phyloP scores from a whole-genome alignment of 257 asterid genomes.

The Solanum medicagineum region DNA sequence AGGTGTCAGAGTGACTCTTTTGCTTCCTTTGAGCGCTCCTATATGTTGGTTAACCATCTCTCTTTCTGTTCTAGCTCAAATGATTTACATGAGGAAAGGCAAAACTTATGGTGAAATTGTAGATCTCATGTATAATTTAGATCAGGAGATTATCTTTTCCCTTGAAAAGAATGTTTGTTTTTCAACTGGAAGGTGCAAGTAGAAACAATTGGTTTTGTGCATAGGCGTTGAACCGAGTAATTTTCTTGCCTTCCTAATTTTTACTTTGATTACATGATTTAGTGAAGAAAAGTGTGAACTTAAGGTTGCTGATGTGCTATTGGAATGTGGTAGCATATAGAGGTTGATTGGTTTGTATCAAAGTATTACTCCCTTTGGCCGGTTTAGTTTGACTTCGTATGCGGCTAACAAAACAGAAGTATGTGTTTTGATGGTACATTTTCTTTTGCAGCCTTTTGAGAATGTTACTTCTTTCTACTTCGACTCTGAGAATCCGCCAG shows the following conservation, averaged over 20 bases:
- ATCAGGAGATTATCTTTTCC: background rate
- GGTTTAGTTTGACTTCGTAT: background rate
- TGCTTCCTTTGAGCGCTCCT: too few species aligned
- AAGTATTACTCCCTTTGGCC: background rate
- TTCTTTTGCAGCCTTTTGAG: slow-evolving; percentile 6
- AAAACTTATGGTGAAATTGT: background rate
- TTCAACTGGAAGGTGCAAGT: background rate
- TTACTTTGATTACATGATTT: background rate
- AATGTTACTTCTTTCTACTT: background rate
- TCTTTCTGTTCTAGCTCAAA: too few species aligned
- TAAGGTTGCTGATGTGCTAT: background rate
- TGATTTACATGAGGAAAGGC: too few species aligned
- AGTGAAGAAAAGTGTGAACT: background rate
- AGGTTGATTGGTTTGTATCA: background rate
- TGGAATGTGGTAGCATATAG: background rate
- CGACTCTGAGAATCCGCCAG: slow-evolving; percentile 17
- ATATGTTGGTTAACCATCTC: too few species aligned
- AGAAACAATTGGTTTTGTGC: background rate
- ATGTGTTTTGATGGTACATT: background rate
- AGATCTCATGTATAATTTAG: background rate
- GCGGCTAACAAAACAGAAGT: background rate
- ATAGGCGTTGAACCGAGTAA: background rate
- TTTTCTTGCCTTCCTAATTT: background rate
- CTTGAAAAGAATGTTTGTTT: background rate
- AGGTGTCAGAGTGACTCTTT: too few species aligned